Percentiles rank a stretch among this genome's conserved stretches.
These are phyloP conservation scores for Sequoiadendron giganteum DNA, from an alignment of 75 land plant genomes.

Conservation along the genomic window DNA sequence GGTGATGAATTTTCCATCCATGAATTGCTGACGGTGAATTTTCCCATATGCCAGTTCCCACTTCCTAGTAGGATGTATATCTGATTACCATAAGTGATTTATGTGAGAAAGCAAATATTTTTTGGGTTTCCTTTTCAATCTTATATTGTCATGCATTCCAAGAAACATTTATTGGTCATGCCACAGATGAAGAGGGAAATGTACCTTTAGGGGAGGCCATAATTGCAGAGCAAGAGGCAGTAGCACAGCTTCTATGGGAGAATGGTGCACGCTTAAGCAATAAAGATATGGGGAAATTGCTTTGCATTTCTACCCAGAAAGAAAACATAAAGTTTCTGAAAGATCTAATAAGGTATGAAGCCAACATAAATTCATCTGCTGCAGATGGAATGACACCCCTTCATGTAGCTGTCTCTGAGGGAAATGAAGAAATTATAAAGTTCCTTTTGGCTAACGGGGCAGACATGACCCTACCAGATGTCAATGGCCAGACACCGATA, in stretches of 20 bases:
- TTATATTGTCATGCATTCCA: too few species aligned
- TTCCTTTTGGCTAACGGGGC: constrained; percentile 11
- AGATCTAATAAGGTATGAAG: constrained; percentile 4
- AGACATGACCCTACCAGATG: constrained; percentile 4
- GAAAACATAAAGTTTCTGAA: neutral
- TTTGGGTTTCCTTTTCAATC: too few species aligned
- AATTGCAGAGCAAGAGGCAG: neutral
- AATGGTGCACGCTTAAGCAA: constrained; percentile 9
- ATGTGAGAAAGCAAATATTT: too few species aligned
- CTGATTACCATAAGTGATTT: too few species aligned
- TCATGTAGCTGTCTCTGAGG: constrained; percentile 5
- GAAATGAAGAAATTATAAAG: neutral
- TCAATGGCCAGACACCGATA: neutral
- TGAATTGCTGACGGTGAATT: too few species aligned
- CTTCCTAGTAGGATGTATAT: too few species aligned
- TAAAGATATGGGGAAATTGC: constrained; percentile 5
- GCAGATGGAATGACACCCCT: constrained; percentile 13
- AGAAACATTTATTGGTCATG: too few species aligned
- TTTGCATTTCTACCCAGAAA: too few species aligned
- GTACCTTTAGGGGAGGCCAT: constrained; percentile 12
- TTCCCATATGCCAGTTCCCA: too few species aligned
- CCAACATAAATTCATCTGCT: constrained; percentile 12
- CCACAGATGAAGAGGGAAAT: constrained; percentile 8
- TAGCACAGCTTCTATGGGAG: neutral
- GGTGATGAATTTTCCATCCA: too few species aligned